phyloP scores from a whole-genome alignment of 1,284 basidiomycete genomes.

The Neonothopanus nambi region DNA sequence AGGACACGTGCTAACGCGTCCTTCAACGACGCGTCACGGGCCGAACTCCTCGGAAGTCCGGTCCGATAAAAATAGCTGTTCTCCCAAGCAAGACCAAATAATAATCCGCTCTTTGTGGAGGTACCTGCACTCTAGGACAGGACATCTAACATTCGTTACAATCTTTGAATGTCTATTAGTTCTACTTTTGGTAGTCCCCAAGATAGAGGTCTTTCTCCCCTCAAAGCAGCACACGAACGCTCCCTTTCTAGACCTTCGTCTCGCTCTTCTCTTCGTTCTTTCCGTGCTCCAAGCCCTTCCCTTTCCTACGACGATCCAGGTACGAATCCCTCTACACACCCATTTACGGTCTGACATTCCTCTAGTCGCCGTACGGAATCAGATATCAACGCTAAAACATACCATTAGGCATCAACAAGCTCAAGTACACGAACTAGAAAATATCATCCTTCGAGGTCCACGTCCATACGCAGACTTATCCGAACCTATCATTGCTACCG shows the following conservation, averaged over 20 bases:
- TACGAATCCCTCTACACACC: constrained; percentile 28
- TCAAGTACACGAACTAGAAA: constrained; percentile 67
- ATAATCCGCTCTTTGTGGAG: too few species aligned
- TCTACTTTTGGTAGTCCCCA: constrained; percentile 1
- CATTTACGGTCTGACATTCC: constrained; percentile 13
- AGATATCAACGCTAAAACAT: constrained; percentile 76
- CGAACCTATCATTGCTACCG: constrained; percentile 31
- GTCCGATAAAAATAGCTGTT: neutral
- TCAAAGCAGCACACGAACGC: neutral
- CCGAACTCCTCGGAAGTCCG: too few species aligned
- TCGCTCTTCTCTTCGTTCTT: constrained; percentile 50
- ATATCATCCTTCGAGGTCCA: constrained; percentile 59
- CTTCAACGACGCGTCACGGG: too few species aligned
- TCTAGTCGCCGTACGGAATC: constrained; percentile 65
- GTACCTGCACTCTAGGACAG: too few species aligned
- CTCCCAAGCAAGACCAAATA: too few species aligned
- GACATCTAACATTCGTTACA: too few species aligned
- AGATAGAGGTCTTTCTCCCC: constrained; percentile 3
- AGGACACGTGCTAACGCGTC: too few species aligned
- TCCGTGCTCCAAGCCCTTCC: constrained; percentile 52
- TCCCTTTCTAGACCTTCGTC: constrained; percentile 58
- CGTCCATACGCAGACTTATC: constrained; percentile 46
- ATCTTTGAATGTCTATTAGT: neutral
- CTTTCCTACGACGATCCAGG: constrained; percentile 58
- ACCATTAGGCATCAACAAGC: constrained; percentile 59